Conservation (phyloP, 164 flowering plant genomes). For the Kalanchoe fedtschenkoi region DNA sequence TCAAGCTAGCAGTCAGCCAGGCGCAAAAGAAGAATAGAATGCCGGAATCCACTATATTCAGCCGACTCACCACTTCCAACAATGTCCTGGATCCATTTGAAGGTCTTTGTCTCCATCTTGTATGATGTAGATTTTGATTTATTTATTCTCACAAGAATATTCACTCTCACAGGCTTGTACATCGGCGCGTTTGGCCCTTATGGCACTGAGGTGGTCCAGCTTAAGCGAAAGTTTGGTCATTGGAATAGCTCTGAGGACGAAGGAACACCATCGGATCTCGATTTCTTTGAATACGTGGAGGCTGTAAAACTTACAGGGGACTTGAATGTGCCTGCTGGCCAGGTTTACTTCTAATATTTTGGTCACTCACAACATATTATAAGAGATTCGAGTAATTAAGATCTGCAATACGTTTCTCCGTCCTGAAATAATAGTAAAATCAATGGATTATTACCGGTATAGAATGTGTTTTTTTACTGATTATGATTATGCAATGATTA, state of each 20-base stretch:
- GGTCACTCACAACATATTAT: not conserved
- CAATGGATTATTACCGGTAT: too few species aligned
- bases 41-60: slow-evolving; percentile 58
- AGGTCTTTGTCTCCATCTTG: slow-evolving; percentile 29
- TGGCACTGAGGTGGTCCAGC: slow-evolving; percentile 86
- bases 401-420: not conserved
- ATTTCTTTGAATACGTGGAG: slow-evolving; percentile 93
- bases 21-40: slow-evolving; percentile 59
- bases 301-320: slow-evolving; percentile 96
- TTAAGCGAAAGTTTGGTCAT: slow-evolving; percentile 79
- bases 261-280: slow-evolving; percentile 43
- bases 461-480: too few species aligned
- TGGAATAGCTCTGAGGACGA: slow-evolving; percentile 45
- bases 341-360: slow-evolving; percentile 46
- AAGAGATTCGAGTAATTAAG: not conserved
- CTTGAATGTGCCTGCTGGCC: slow-evolving; percentile 92
- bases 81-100: slow-evolving; percentile 79
- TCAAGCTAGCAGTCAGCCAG: slow-evolving; percentile 77
- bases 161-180: slow-evolving; percentile 43
- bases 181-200: slow-evolving; percentile 96
- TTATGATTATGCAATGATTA: too few species aligned
- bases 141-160: not conserved
- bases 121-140: not conserved
- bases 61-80: slow-evolving; percentile 42
- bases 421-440: not conserved